Conservation (phyloP, 164 flowering plant genomes). For the Liriodendron chinense region DNA sequence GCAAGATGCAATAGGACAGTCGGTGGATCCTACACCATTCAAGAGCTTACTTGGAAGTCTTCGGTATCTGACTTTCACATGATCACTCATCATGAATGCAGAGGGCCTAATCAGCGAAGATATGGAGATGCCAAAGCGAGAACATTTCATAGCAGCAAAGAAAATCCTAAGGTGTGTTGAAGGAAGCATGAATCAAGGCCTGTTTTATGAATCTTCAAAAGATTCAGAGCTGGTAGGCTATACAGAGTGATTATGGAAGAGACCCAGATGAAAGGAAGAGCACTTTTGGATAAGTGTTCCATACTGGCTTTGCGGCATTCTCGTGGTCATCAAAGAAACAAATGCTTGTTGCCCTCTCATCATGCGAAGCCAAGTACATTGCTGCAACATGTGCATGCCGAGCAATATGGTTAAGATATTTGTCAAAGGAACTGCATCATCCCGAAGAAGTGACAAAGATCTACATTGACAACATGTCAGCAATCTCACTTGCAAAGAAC, state of each 20-base stretch:
- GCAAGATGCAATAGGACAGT: background rate
- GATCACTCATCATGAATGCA: background rate
- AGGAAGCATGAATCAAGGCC: background rate
- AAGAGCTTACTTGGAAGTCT: background rate
- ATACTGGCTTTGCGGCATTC: no score
- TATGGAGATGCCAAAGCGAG: background rate
- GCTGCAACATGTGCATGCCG: no score
- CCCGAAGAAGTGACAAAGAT: no score
- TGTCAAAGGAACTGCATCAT: no score
- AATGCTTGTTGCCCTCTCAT: no score
- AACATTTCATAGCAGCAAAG: background rate
- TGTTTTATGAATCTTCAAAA: background rate
- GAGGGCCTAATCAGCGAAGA: background rate
- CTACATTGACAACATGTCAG: no score
- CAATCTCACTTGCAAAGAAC: no score
- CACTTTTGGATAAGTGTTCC: background rate
- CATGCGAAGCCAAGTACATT: no score
- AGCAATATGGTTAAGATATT: no score
- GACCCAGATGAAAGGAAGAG: background rate
- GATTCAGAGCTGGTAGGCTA: background rate
- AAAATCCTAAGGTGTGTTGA: background rate
- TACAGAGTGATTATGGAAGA: background rate
- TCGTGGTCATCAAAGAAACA: no score
- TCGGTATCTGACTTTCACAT: background rate
- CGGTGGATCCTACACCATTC: background rate